phyloP scores from a whole-genome alignment of 805 yeast species.

The Metschnikowia amazonensis region DNA sequence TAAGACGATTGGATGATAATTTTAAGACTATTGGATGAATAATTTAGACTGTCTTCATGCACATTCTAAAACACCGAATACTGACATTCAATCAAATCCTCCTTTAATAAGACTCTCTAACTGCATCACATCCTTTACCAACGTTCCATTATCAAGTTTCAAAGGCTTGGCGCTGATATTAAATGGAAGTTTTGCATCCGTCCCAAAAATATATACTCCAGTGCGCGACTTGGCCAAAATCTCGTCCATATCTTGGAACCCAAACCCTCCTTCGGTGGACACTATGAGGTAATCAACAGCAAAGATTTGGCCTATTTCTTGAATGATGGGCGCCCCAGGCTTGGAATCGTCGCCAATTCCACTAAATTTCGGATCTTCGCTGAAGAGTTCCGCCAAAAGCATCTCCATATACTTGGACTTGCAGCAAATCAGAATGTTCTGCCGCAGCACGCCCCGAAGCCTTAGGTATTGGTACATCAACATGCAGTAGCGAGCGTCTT shows the following conservation, averaged over 20 bases:
- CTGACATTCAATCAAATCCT: too few relatives aligned
- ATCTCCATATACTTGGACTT: slow-evolving; percentile 38
- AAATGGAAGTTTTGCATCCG: slow-evolving; percentile 6
- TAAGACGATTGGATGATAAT: too few relatives aligned
- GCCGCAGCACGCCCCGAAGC: slow-evolving; percentile 38
- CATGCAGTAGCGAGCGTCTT: slow-evolving; percentile 46
- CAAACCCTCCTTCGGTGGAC: slow-evolving; percentile 8
- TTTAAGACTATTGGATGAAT: too few relatives aligned
- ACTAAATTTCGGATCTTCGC: slow-evolving; percentile 13
- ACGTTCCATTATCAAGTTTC: not conserved
- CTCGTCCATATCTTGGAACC: slow-evolving; percentile 3
- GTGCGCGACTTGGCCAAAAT: slow-evolving; percentile 1
- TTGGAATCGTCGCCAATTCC: slow-evolving; percentile 17
- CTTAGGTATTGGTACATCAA: slow-evolving; percentile 45
- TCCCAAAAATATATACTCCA: slow-evolving; percentile 11
- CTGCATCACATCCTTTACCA: not conserved
- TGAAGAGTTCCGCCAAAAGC: slow-evolving; percentile 40
- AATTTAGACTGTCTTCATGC: too few relatives aligned
- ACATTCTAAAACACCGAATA: too few relatives aligned
- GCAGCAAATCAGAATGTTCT: slow-evolving; percentile 40
- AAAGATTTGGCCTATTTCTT: not conserved
- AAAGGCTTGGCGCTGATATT: slow-evolving; percentile 8
- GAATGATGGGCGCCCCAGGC: slow-evolving; percentile 15
- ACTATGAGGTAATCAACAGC: slow-evolving; percentile 12
- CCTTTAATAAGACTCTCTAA: not conserved